Base-by-base conservation (phyloP, 106 monocot species). In the Dendrobium huoshanense region DNA sequence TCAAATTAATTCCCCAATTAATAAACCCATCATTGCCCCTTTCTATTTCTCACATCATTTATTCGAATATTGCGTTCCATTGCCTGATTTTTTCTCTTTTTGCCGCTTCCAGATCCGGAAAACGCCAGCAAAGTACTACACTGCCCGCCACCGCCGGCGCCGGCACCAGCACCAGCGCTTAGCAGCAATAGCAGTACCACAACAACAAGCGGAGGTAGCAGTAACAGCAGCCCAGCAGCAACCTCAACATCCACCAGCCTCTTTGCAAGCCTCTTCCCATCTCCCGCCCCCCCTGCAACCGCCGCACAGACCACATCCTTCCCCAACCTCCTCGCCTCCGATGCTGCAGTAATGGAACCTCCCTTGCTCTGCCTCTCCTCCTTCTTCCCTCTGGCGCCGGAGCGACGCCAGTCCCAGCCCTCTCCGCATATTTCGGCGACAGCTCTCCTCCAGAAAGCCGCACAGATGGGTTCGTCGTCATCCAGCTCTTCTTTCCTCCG, bases 241-340 rank as follows among this genome's bases (percentile, higher is more conserved):
- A n/a, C 42, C 0, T 42, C 74, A 25, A 44, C 20, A 41, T 48
- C 76, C 76, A 76, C 76, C 48, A 76, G 76, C 49, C 25, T 76
- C 49, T 76, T 76, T 5, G 76, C 76, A 24, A 76, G 76, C 76
- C 76, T 76, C 25, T 76, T 76, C 7, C 47, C 76, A 24, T 75
- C 75, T 3, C 29, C 76, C 9, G 49, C 76, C 6, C 4, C 76
- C 41, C 4, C 24, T 49, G n/a, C 45, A 22, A 45, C n/a, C 37
- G 22, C 67, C 3, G 16, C 41, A 41, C 73, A 37, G 73, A 16
- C 41, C 15, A n/a, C 41, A 17, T 73, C 73, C 41, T 45, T 75
- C 18, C 45, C 75, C 16, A 18, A n/a, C 19, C n/a, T 43, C n/a
- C 45, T 43, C 43, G 5, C 3, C 75, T 16, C 75, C 19, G 37